A percentile compares a stretch with the other conserved stretches of the same genome.
Conservation (phyloP, 352 stramenopile species). For the Phytophthora nicotianae region DNA sequence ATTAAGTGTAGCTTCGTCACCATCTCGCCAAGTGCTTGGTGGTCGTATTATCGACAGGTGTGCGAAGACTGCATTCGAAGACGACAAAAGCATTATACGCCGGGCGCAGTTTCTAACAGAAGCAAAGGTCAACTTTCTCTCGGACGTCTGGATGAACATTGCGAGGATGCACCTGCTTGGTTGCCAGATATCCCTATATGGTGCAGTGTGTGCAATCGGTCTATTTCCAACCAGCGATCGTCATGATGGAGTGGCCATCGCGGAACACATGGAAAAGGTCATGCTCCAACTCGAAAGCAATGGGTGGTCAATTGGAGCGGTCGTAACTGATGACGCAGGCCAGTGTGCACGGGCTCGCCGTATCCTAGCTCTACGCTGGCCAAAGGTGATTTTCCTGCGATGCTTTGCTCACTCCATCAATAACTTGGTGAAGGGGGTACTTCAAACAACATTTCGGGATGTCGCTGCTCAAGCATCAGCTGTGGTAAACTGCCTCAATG, state of each 20-base stretch:
- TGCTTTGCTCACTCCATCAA: background rate
- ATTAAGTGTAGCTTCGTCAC: background rate
- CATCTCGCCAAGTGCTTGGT: background rate
- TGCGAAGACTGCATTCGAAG: background rate
- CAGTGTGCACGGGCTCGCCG: background rate
- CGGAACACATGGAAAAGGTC: background rate
- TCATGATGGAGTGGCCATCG: background rate
- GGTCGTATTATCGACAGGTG: background rate
- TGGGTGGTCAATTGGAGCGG: background rate
- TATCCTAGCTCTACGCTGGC: background rate
- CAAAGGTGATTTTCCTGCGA: background rate
- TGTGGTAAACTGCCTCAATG: background rate
- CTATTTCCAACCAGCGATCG: background rate
- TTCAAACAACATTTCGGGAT: background rate
- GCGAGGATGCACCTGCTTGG: background rate
- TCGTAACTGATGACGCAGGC: background rate
- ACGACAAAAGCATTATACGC: background rate
- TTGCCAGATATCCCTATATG: background rate
- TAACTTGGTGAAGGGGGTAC: background rate
- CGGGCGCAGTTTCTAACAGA: background rate
- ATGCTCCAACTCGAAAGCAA: background rate
- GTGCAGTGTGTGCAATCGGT: background rate
- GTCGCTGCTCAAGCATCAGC: background rate
- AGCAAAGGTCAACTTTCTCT: background rate
- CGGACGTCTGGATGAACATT: constrained; percentile 1